Evolutionary conservation across 306 rosid genomes (phyloP).

Genomic region (Sechiopsis laciniata): DNA sequence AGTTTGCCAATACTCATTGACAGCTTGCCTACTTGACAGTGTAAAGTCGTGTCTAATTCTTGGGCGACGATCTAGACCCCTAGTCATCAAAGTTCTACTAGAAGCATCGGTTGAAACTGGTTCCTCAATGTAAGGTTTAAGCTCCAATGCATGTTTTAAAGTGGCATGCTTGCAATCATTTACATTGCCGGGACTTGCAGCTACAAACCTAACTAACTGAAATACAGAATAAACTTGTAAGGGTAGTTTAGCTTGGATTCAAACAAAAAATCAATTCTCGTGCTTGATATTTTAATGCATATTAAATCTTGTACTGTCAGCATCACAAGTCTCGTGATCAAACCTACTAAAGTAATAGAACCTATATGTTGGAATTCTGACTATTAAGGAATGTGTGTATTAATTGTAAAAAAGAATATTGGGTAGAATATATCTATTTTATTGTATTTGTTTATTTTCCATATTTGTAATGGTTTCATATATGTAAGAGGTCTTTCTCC

Average conservation of each 20-base stretch:
- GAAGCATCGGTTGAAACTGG: slow-evolving; percentile 67
- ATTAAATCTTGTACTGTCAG: background rate
- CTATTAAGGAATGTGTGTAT: no score
- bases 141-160: slow-evolving; percentile 69
- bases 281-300: background rate
- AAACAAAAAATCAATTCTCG: background rate
- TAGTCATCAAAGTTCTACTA: slow-evolving; percentile 42
- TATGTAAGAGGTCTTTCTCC: no score
- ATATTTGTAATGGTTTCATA: no score
- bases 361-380: background rate
- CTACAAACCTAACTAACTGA: slow-evolving; percentile 67
- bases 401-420: no score
- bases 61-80: slow-evolving; percentile 74
- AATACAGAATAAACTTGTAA: slow-evolving; percentile 31
- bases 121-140: slow-evolving; percentile 83
- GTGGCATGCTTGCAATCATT: slow-evolving; percentile 29
- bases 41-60: slow-evolving; percentile 91
- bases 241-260: background rate
- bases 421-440: no score
- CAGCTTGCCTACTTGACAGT: slow-evolving; percentile 65
- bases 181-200: slow-evolving; percentile 45
- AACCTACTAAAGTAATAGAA: slow-evolving; percentile 7
- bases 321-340: background rate
- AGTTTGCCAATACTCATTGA: slow-evolving; percentile 86
- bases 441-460: no score